Percentiles rank a stretch among this genome's conserved stretches.
phyloP scores from a whole-genome alignment of 2,329 filamentous ascomycete genomes.

The Fusarium temperatum region DNA sequence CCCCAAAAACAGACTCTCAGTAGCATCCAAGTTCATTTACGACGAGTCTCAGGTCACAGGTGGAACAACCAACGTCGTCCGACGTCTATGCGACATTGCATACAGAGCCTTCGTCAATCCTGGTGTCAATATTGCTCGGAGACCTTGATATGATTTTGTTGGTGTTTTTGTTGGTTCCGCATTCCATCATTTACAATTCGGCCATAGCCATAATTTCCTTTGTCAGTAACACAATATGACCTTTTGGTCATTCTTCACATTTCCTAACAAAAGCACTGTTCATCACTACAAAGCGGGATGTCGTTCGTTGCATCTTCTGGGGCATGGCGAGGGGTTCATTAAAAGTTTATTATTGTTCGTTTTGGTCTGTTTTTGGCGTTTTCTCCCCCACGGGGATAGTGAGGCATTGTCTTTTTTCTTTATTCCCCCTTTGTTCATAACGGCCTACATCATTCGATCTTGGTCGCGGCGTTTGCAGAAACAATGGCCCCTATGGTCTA shows the following conservation, averaged over 20 bases:
- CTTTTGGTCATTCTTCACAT: constrained; percentile 8
- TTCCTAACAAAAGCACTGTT: constrained; percentile 34
- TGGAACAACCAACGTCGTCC: constrained; percentile 79
- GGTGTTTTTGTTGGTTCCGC: background rate
- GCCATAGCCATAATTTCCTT: constrained; percentile 30
- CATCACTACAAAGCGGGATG: constrained; percentile 25
- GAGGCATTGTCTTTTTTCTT: constrained; percentile 36
- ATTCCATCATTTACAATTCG: background rate
- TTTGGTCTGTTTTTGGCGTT: constrained; percentile 40
- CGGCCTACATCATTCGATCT: constrained; percentile 24
- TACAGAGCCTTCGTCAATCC: constrained; percentile 66
- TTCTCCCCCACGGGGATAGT: constrained; percentile 24
- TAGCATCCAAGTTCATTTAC: constrained; percentile 75
- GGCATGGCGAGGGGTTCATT: constrained; percentile 46
- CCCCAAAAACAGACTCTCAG: constrained; percentile 71
- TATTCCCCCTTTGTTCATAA: constrained; percentile 28
- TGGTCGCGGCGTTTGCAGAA: constrained; percentile 38
- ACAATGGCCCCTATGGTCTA: constrained; percentile 34
- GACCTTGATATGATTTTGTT: constrained; percentile 19
- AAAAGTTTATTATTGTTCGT: constrained; percentile 37
- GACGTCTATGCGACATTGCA: constrained; percentile 74
- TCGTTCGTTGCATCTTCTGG: constrained; percentile 44
- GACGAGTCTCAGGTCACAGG: constrained; percentile 69
- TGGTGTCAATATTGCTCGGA: constrained; percentile 57
- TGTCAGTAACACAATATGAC: constrained; percentile 23